These are phyloP conservation scores for Ogataea siamensis DNA, from an alignment of 805 yeast species.

Conservation along the genomic window DNA sequence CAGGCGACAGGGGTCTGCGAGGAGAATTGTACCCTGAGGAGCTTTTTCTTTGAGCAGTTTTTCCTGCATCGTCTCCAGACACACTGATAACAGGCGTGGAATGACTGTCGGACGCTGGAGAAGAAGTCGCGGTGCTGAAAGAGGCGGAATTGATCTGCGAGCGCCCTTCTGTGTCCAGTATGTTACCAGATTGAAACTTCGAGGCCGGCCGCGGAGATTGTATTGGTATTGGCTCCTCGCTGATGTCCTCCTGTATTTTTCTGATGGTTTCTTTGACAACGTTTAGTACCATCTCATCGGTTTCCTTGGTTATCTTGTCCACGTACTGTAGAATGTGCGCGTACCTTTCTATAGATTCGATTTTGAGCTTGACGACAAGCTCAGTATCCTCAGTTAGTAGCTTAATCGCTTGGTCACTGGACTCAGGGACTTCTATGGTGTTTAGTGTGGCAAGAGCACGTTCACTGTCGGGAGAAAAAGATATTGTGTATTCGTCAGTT, in stretches of 20 bases:
- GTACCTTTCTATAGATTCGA: constrained; percentile 66
- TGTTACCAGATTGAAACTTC: constrained; percentile 14
- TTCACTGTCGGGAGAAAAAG: constrained; percentile 59
- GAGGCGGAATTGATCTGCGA: constrained; percentile 7
- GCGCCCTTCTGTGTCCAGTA: constrained; percentile 25
- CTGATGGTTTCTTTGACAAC: constrained; percentile 63
- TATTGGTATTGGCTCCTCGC: constrained; percentile 17
- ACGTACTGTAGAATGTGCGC: constrained; percentile 74
- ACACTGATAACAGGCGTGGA: constrained; percentile 31
- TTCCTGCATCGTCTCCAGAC: constrained; percentile 19
- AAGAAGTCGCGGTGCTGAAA: constrained; percentile 15
- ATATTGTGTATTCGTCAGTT: constrained; percentile 32
- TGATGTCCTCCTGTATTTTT: constrained; percentile 42
- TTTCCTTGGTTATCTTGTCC: constrained; percentile 73
- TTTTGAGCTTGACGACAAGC: constrained; percentile 55
- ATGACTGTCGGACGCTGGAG: constrained; percentile 23
- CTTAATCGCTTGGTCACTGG: constrained; percentile 64
- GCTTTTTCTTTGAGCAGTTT: constrained; percentile 10
- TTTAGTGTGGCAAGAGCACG: constrained; percentile 49
- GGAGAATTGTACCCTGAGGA: constrained; percentile 43
- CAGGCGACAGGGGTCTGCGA: constrained; percentile 56
- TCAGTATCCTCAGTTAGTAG: constrained; percentile 68
- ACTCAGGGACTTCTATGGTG: constrained; percentile 41
- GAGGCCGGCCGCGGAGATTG: constrained; percentile 23
- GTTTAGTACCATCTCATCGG: constrained; percentile 63